Conservation (phyloP, 768 basidiomycete genomes). For the Lactarius quietus region DNA sequence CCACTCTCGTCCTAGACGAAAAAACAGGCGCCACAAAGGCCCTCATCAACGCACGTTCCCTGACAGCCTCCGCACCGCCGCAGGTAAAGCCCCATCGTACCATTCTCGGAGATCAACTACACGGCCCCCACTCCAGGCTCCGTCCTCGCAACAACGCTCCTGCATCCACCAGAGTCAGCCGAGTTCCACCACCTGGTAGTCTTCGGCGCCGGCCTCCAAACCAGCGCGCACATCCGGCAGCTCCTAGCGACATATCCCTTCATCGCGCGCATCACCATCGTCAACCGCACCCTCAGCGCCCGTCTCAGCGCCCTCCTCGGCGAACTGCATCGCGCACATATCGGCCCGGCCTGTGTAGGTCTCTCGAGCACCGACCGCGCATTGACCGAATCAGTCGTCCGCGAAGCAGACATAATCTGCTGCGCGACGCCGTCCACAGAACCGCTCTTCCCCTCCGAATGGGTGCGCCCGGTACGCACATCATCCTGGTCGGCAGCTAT, state of each 20-base stretch:
- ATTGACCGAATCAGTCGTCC: constrained; percentile 36
- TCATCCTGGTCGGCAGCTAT: constrained; percentile 81
- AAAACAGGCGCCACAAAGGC: constrained; percentile 64
- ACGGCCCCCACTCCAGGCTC: constrained; percentile 50
- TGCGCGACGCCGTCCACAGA: constrained; percentile 66
- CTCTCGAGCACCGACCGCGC: constrained; percentile 17
- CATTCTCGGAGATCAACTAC: background rate
- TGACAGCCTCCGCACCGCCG: constrained; percentile 85
- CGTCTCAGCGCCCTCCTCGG: constrained; percentile 43
- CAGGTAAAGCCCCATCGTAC: constrained; percentile 55
- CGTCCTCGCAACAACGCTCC: constrained; percentile 56
- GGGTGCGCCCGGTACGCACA: constrained; percentile 60
- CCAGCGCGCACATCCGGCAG: constrained; percentile 59
- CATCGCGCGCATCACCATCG: constrained; percentile 50
- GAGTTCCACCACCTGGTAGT: constrained; percentile 48
- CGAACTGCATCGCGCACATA: constrained; percentile 32
- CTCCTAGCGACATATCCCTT: constrained; percentile 56
- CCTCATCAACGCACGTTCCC: constrained; percentile 67
- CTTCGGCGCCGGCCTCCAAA: constrained; percentile 74
- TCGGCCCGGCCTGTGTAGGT: constrained; percentile 25
- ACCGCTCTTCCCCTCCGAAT: constrained; percentile 67
- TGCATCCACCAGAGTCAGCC: constrained; percentile 35
- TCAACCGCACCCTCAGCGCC: constrained; percentile 55
- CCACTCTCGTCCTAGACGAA: constrained; percentile 75
- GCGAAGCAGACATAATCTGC: constrained; percentile 59